Base-by-base conservation (phyloP, 2,329 filamentous ascomycete species). In the Scedosporium apiospermum region DNA sequence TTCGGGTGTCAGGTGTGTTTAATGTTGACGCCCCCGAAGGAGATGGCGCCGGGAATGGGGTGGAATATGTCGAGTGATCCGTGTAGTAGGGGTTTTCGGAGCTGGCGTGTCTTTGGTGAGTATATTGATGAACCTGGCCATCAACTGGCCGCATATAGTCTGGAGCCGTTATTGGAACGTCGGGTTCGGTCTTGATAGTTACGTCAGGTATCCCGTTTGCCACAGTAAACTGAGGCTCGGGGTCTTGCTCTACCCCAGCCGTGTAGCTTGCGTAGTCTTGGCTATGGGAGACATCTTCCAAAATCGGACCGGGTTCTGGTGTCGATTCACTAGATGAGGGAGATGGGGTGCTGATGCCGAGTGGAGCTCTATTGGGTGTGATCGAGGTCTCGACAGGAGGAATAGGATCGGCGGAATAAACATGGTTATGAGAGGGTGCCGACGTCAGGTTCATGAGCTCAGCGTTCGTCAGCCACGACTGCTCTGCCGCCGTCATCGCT, bases 1-100 rank as follows among this genome's bases (percentile, higher is more conserved):
- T 68, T 55, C 77, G 76, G 7, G 79, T 81, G 41, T 78, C 78
- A 14, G 79, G 80, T 3, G 79, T 81, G 62, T 76, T 78, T 46
- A 78, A 71, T 6, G 74, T 73, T 3, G 77, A 78, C 0, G 71
- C 69, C 3, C 74, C 75, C 2, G 77, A 76, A 38, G 76, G 77
- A 10, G 73, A 65, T n/a, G 71, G 70, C 6, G 73, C 71, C 12
- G 71, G 73, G 16, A 74, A 71, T 4, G 77, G 77, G 2, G 78
- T 78, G 2, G 77, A 79, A 53, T 73, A 72, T 59, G 79, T 75
- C 3, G 76, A 76, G 34, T 73, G 70, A 58, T 75, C 67, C n/a
- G 67, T 66, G 26, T 63, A 60, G 51, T 65, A 68, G 42, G 61
- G 65, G 57, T 66, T 65, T 16, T 62, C 62, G 12, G 64, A 63